Conservation (phyloP, 371 early-diverging fungal species). For the Hamiltosporidium tvaerminnensis region DNA sequence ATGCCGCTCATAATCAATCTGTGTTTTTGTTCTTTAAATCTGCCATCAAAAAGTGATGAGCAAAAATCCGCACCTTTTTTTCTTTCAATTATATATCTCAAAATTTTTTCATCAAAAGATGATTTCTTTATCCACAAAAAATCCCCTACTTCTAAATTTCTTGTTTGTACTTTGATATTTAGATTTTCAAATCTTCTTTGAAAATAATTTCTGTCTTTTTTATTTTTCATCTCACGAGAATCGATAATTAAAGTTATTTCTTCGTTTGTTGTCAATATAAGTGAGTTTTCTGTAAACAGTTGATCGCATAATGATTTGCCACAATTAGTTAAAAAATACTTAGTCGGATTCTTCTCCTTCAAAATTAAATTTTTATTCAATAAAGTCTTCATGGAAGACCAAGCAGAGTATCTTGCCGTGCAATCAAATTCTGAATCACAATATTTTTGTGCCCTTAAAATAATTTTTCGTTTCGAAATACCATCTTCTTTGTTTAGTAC, state of each 20-base stretch:
- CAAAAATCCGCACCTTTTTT: slow-evolving; percentile 47
- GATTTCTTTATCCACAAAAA: slow-evolving; percentile 50
- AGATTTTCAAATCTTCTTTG: slow-evolving; percentile 20
- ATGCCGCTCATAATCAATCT: slow-evolving; percentile 24
- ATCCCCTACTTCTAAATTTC: slow-evolving; percentile 44
- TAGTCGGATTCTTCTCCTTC: slow-evolving; percentile 24
- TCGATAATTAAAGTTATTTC: slow-evolving; percentile 41
- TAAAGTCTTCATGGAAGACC: slow-evolving; percentile 31
- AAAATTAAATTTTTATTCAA: slow-evolving; percentile 30
- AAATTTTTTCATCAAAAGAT: slow-evolving; percentile 24
- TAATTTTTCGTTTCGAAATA: slow-evolving; percentile 21
- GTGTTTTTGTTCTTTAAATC: slow-evolving; percentile 49
- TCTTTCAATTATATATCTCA: slow-evolving; percentile 44
- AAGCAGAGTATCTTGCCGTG: slow-evolving; percentile 19
- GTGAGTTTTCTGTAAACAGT: slow-evolving; percentile 6
- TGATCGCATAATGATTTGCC: slow-evolving; percentile 15
- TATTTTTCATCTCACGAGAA: slow-evolving; percentile 41
- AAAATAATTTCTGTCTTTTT: slow-evolving; percentile 32
- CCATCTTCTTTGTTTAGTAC: slow-evolving; percentile 29
- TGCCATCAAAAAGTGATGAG: slow-evolving; percentile 44
- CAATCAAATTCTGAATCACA: slow-evolving; percentile 21
- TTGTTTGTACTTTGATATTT: slow-evolving; percentile 24
- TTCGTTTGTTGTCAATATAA: background rate
- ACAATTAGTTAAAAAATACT: slow-evolving; percentile 35
- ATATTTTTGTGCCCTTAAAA: slow-evolving; percentile 15